phyloP scores from a whole-genome alignment of 208 protist genomes.

The Entamoeba moshkovskii region DNA sequence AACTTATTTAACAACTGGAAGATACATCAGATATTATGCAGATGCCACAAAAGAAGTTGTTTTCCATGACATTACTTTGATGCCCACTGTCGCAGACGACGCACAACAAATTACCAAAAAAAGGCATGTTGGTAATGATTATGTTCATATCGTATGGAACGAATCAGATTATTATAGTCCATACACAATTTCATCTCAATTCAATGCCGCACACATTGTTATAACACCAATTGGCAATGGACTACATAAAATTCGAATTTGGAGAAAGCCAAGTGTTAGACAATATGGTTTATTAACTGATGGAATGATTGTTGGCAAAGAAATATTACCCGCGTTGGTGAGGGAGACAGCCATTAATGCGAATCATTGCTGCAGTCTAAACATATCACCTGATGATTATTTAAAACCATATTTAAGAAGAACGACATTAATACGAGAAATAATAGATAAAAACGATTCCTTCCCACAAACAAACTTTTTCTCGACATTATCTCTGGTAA shows the following conservation, averaged over 20 bases:
- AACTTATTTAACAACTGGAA: conserved; percentile 31
- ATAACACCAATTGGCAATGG: conserved; percentile 39
- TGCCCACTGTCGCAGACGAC: conserved; percentile 43
- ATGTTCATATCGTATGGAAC: conserved; percentile 59
- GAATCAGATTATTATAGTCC: conserved; percentile 52
- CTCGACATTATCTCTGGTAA: neutral
- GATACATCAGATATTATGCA: conserved; percentile 43
- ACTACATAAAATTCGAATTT: neutral
- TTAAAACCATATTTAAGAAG: neutral
- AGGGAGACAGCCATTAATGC: conserved; percentile 6
- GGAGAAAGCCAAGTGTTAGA: neutral
- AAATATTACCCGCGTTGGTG: neutral
- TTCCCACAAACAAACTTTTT: neutral
- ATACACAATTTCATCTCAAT: conserved; percentile 51
- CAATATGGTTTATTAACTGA: neutral
- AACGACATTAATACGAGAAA: neutral
- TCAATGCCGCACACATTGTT: conserved; percentile 61
- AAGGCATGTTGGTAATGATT: conserved; percentile 60
- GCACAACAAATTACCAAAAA: conserved; percentile 53
- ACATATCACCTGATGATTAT: neutral
- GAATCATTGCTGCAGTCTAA: neutral
- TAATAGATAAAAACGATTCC: neutral
- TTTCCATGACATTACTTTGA: conserved; percentile 50
- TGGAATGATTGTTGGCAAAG: neutral
- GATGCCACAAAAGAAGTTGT: conserved; percentile 41